Percentiles rank a stretch among this genome's conserved stretches.
Conservation (phyloP, 1,284 basidiomycete genomes). For the Xerocomus cyaneibrunnescens region DNA sequence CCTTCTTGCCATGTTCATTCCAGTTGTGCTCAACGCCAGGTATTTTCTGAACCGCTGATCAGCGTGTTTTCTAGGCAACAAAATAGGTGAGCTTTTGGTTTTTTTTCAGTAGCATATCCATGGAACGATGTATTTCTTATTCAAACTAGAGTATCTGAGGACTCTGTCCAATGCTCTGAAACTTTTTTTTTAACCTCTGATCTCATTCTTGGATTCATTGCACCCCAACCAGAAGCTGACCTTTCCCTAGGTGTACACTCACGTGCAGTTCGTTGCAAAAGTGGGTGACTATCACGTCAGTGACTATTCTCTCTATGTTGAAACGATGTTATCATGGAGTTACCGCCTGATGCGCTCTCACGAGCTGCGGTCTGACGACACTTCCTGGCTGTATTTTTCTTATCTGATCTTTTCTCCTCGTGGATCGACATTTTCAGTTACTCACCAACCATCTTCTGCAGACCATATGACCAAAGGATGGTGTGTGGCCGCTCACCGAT, state of each 20-base stretch:
- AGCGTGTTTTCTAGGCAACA: background rate
- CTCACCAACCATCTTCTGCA: slow-evolving; percentile 5
- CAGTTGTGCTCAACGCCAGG: no score
- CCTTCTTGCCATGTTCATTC: no score
- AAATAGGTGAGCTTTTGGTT: background rate
- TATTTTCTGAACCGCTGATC: background rate
- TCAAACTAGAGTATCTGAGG: slow-evolving; percentile 87
- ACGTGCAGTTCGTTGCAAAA: background rate
- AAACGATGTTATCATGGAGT: slow-evolving; percentile 62
- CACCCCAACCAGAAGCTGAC: slow-evolving; percentile 5
- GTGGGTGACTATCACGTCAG: background rate
- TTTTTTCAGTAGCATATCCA: background rate
- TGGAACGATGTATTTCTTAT: slow-evolving; percentile 54
- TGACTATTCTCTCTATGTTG: slow-evolving; percentile 11
- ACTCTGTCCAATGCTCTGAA: slow-evolving; percentile 61
- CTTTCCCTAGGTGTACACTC: background rate
- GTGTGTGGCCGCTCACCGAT: background rate
- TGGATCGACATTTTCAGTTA: background rate
- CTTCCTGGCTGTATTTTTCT: slow-evolving; percentile 63
- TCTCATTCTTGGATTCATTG: slow-evolving; percentile 13
- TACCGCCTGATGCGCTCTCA: slow-evolving; percentile 68
- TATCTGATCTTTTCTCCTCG: background rate
- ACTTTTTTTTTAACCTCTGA: slow-evolving; percentile 52
- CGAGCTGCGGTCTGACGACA: slow-evolving; percentile 55
- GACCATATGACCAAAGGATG: no score